A percentile compares a stretch with the other conserved stretches of the same genome.
These are phyloP conservation scores for Candida ovalis DNA, from an alignment of 805 yeast species.

Conservation along the genomic window DNA sequence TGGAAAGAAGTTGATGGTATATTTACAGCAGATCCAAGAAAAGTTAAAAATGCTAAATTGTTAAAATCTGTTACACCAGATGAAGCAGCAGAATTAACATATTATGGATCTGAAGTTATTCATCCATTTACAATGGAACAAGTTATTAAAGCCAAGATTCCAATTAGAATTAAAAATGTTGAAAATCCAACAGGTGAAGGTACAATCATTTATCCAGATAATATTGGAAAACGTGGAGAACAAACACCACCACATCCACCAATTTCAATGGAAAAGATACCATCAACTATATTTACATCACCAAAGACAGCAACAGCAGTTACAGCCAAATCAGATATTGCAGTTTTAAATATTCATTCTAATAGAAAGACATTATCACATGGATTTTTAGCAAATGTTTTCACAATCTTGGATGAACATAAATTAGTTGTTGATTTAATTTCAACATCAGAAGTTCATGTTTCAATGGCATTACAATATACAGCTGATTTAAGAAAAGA, in stretches of 20 bases:
- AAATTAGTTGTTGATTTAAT: conserved; percentile 90
- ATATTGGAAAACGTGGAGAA: conserved; percentile 80
- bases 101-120: conserved; percentile 96
- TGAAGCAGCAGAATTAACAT: conserved; percentile 97
- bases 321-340: conserved; percentile 89
- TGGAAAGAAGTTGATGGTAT: conserved; percentile 99
- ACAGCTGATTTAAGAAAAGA: conserved; percentile 54
- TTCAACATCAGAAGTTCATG: conserved; percentile 96
- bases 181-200: conserved; percentile 92
- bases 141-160: conserved; percentile 92
- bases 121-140: conserved; percentile 99
- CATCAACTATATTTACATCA: conserved; percentile 38
- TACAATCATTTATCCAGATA: conserved; percentile 91
- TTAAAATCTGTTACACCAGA: conserved; percentile 91
- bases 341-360: conserved; percentile 89
- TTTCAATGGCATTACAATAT: conserved; percentile 93
- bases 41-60: conserved; percentile 84
- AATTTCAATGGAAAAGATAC: conserved; percentile 54
- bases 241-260: conserved; percentile 96
- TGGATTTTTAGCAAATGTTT: conserved; percentile 90
- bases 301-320: conserved; percentile 88
- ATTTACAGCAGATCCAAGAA: conserved; percentile 97
- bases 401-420: conserved; percentile 78
- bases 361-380: conserved; percentile 90
- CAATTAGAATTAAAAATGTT: conserved; percentile 94